Conservation (phyloP, 2,329 filamentous ascomycete genomes). For the Fusarium lyarnte region DNA sequence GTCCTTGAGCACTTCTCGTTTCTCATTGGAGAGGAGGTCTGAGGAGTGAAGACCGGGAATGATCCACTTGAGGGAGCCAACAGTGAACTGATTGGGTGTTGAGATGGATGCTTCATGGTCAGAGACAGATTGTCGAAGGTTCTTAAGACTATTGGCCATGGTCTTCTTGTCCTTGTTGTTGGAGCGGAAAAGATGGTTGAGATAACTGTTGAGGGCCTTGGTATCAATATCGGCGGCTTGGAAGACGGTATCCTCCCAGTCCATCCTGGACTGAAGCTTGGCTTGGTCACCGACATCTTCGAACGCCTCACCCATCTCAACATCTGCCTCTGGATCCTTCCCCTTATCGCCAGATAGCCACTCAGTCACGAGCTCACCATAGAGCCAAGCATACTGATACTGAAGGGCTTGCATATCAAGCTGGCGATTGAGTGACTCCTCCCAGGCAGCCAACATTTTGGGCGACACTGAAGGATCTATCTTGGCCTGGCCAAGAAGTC, state of each 20-base stretch:
- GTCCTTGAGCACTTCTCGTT: conserved; percentile 54
- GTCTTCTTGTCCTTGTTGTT: conserved; percentile 37
- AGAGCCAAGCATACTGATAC: conserved; percentile 56
- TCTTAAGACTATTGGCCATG: conserved; percentile 38
- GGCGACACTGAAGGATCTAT: conserved; percentile 54
- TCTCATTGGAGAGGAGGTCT: conserved; percentile 56
- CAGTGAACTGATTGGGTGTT: conserved; percentile 49
- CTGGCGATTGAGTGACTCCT: conserved; percentile 49
- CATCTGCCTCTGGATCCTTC: conserved; percentile 17
- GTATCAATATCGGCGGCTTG: conserved; percentile 51
- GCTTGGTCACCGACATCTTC: conserved; percentile 53
- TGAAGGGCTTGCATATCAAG: conserved; percentile 54
- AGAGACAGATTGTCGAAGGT: conserved; percentile 42
- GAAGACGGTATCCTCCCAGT: conserved; percentile 59
- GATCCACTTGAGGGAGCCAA: conserved; percentile 48
- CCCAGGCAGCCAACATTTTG: conserved; percentile 47
- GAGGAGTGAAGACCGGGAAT: conserved; percentile 55
- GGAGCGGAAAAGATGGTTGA: conserved; percentile 54
- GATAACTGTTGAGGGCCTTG: conserved; percentile 50
- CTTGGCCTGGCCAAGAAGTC: conserved; percentile 52
- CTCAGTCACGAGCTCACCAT: conserved; percentile 58
- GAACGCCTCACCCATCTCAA: conserved; percentile 50
- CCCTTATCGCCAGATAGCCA: conserved; percentile 51
- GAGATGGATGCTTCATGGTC: conserved; percentile 46
- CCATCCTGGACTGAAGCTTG: conserved; percentile 50